Base-by-base conservation (phyloP, 306 rosid species). In the Coriaria nepalensis region DNA sequence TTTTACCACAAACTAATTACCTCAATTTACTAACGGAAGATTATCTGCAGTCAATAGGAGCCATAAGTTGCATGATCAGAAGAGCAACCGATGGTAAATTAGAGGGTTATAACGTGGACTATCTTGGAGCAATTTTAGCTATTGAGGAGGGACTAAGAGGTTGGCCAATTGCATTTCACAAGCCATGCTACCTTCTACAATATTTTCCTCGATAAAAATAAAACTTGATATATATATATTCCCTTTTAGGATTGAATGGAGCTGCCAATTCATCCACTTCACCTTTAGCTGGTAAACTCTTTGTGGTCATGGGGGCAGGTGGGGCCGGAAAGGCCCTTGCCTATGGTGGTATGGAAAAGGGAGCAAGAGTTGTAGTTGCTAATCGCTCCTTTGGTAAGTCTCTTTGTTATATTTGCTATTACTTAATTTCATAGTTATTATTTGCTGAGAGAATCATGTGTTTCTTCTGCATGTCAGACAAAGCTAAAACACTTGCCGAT, bases 271-370 rank as follows among this genome's bases (percentile, higher is more conserved):
- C 4, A 42, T 57, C 69, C 13, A 72, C 50, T 52, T 82, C 83
- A 46, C 81, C 74, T 10, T 75, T 78, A 41, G 66, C 62, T 33
- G 87, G 87, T 4, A 78, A 62, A 65, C 61, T 78, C 33, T 82
- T 78, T 32, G 81, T 78, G 14, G 73, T 82, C 38, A 60, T 82
- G 40, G 87, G 93, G 67, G 87, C 87, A 51, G 93, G 83, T 46
- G 87, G 83, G 14, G 77, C 93, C 20, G 93, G 79, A 64, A 82
- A 78, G 50, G 83, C 87, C 50, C 79, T 82, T 43, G 93, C 93
- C 0, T 73, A 70, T 35, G 87, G 93, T 45, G 93, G 73, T 53
- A 82, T 75, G 73, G 73, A 68, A 54, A 78, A 70, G 59, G 93
- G 93, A 55, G 93, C 93, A 9, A 75, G 80, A 70, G 76, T 82